Evolutionary conservation across 352 stramenopile species (phyloP), one percentile per base, ranked within the genome.

Genomic region (Phytophthora pluvialis): DNA sequence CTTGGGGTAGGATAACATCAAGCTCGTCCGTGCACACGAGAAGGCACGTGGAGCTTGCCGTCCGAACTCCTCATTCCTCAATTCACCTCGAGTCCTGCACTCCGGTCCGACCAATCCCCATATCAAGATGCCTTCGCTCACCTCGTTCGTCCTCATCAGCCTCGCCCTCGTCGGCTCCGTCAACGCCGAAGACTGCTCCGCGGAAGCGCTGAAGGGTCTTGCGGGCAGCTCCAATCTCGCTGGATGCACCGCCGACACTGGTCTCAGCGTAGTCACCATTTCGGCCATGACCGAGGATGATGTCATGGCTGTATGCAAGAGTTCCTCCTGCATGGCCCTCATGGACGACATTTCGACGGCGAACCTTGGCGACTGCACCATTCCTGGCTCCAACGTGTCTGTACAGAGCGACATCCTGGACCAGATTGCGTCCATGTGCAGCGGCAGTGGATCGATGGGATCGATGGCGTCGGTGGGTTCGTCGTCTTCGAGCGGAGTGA

Each of bases 281-380:
- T 54, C 46, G 3, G 26, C 36, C 0, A 10, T 73, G 46, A 65
- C 65, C 1, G 25, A 33, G 4, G 35, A 60, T 9, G 38, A 73
- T n/a, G 35, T 73, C 36, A 47, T 40, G 39, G 16, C 40, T 0
- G 28, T 67, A 4, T 73, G 65, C 35, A 25, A 53, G 11, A 73
- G 45, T 15, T 40, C 60, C 2, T 44, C 52, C 6, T 73, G 65
- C n/a, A 56, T 69, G 45, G 52, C 31, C 1, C 51, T 73, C 6
- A 46, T 73, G 45, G 28, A 40, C 15, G 65, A 73, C 9, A 10
- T 73, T 8, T 38, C 51, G 4, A 28, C 51, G 3, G 29, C 60
- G 12, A 53, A 50, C 6, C 64, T 72, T 11, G 65, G 65, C 4
- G 60, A 73, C 29, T 73, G 65, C 40, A 73, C 59, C 15, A 57